Evolutionary conservation across 2,329 filamentous ascomycete species (phyloP).

Genomic region (Phyllosticta citrichinensis): DNA sequence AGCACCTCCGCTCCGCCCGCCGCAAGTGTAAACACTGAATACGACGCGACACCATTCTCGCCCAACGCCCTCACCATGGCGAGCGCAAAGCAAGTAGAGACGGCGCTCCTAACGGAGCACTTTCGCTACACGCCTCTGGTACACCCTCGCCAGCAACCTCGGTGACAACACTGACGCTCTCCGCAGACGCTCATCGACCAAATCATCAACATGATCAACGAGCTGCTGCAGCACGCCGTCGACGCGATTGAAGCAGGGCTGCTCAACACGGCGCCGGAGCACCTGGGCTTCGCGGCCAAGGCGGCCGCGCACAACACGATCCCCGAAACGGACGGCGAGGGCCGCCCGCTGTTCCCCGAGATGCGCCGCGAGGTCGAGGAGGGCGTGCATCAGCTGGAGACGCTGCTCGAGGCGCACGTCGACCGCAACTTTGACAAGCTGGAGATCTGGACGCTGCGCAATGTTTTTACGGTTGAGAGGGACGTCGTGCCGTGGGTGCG

Average conservation of each 20-base stretch:
- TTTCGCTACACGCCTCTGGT: constrained; percentile 90
- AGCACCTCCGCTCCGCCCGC: too few species aligned
- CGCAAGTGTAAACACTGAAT: background rate
- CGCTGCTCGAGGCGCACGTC: constrained; percentile 38
- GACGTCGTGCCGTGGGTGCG: constrained; percentile 69
- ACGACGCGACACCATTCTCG: background rate
- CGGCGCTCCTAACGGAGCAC: constrained; percentile 78
- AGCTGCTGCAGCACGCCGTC: constrained; percentile 80
- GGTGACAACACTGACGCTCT: background rate
- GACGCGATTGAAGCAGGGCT: constrained; percentile 80
- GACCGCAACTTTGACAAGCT: constrained; percentile 43
- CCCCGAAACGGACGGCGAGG: constrained; percentile 30
- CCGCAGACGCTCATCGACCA: constrained; percentile 84
- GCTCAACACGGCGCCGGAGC: constrained; percentile 58
- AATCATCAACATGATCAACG: constrained; percentile 94
- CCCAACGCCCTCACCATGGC: constrained; percentile 25
- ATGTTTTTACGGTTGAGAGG: constrained; percentile 46
- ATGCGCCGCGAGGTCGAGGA: constrained; percentile 69
- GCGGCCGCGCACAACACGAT: constrained; percentile 37
- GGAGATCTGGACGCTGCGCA: constrained; percentile 76
- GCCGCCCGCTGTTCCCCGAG: constrained; percentile 35
- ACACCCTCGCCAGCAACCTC: constrained; percentile 22
- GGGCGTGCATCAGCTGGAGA: constrained; percentile 48
- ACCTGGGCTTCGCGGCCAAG: constrained; percentile 64
- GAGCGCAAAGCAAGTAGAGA: constrained; percentile 35